Base-by-base conservation (phyloP, 257 asterid genomes). In the Nicotiana attenuata region DNA sequence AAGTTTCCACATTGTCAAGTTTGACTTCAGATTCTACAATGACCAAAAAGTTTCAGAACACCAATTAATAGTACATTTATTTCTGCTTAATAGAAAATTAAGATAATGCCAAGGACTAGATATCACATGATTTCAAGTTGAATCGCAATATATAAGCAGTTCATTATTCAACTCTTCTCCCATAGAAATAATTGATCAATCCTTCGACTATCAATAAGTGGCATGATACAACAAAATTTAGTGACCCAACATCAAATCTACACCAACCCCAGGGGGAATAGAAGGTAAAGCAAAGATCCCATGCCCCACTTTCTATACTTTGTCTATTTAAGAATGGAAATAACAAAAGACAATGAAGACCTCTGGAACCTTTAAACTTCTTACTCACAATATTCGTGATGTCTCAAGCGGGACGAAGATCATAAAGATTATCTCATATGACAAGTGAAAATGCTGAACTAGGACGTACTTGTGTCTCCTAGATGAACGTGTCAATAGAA, bases 1-100 rank as follows among this genome's bases (percentile, higher is more conserved):
- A 35, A 96, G 99, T 84, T 92, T 96, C 99, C 99, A 94, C 71
- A 96, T 84, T n/a, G 97, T 92, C 83, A 96, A 90, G 88, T 93
- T 93, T 33, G 97, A 96, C 87, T 90, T 92, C 89, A 96, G 91
- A 96, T 96, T 96, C 99, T 96, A 97, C 89, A 89, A 84, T 50
- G 10, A 63, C 33, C 19, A 80, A 80, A 65, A 56, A 24, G 66
- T 5, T 73, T 50, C 79, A 50, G 79, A 73, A 73, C 52, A 41
- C 61, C 22, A 73, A 24, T 33, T 57, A 73, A 15, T 45, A 73
- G 63, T 17, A 14, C 29, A 50, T 50, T 24, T 24, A 31, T 16
- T 65, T 29, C 79, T 17, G 20, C 8, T 73, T 59, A 73, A 35
- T 14, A 47, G 1, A 65, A 65, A 65, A 73, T 24, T 50, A 35